Evolutionary conservation across 2,329 filamentous ascomycete species (phyloP), one percentile per base, ranked within the genome.

Genomic region (Xylaria sp.): DNA sequence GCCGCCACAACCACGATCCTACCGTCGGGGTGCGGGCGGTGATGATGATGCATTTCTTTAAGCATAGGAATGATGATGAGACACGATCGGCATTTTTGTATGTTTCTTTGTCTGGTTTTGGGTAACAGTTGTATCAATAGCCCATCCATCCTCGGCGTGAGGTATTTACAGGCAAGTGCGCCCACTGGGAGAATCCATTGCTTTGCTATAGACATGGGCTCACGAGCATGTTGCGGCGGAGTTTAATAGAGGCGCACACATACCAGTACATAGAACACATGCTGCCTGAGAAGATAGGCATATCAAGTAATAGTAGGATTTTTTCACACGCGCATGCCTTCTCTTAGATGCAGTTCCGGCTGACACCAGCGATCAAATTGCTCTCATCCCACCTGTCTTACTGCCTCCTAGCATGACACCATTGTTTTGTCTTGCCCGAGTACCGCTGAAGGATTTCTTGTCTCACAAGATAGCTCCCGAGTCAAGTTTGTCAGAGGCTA

Each of bases 31-130:
- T 67, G 72, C 73, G 20, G 52, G 63, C 3, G 72, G 72, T 1
- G 67, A 66, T 39, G 67, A 71, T 39, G 74, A 73, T 9, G 73
- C 72, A 10, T 77, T 73, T 43, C 58, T 74, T 51, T 74, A 64
- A 66, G 12, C 48, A 65, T 41, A 52, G 23, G 39, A 70, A 73
- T 68, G 66, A 73, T 74, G 52, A 76, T 72, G 75, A 77, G 73
- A 74, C 67, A 76, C 73, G 75, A 77, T 52, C 64, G 64, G 71
- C 64, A 63, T 69, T 64, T 55, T 69, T 62, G 56, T 71, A 66
- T 70, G 61, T 73, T 72, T 64, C 48, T 57, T 68, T 48, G 23
- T 48, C 31, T 25, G 23, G 39, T 60, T 62, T 68, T 66, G 63
- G 41, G 36, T 73, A 52, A 56, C 57, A 62, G 65, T 70, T 73